Percentiles rank a stretch among this genome's conserved stretches.
phyloP scores from a whole-genome alignment of 2,329 filamentous ascomycete genomes.

The Exophiala phaeomuriformis region DNA sequence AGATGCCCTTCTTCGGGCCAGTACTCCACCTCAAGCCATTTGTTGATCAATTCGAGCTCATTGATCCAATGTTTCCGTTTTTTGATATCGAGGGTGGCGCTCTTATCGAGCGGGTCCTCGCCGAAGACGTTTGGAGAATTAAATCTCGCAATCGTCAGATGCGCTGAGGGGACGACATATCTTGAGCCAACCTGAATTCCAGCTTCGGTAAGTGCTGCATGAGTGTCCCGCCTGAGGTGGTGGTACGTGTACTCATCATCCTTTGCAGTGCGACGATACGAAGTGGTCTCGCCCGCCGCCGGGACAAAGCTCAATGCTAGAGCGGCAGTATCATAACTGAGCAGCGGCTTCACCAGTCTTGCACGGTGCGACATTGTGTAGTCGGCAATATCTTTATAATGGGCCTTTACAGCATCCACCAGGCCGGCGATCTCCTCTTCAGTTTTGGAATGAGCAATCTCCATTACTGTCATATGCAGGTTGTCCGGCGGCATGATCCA shows the following conservation, averaged over 20 bases:
- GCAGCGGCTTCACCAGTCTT: slow-evolving; percentile 69
- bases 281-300: slow-evolving; percentile 53
- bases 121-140: slow-evolving; percentile 56
- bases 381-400: slow-evolving; percentile 43
- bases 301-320: slow-evolving; percentile 83
- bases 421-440: slow-evolving; percentile 59
- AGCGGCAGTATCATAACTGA: slow-evolving; percentile 79
- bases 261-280: slow-evolving; percentile 31
- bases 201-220: slow-evolving; percentile 51
- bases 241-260: slow-evolving; percentile 77
- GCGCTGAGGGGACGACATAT: slow-evolving; percentile 82
- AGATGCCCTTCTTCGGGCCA: slow-evolving; percentile 50
- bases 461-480: slow-evolving; percentile 79
- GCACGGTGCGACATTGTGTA: slow-evolving; percentile 61
- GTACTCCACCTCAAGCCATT: slow-evolving; percentile 61
- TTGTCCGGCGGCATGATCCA: slow-evolving; percentile 78
- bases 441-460: slow-evolving; percentile 74
- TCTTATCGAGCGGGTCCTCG: slow-evolving; percentile 36
- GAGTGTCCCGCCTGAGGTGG: slow-evolving; percentile 76
- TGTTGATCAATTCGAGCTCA: slow-evolving; percentile 68
- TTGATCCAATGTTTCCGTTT: slow-evolving; percentile 59
- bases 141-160: slow-evolving; percentile 81
- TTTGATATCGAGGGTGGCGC: slow-evolving; percentile 36
- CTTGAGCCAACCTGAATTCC: slow-evolving; percentile 67
- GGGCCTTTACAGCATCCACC: slow-evolving; percentile 48